Conservation (phyloP, 345 rosid species). For the Garcia nutans region DNA sequence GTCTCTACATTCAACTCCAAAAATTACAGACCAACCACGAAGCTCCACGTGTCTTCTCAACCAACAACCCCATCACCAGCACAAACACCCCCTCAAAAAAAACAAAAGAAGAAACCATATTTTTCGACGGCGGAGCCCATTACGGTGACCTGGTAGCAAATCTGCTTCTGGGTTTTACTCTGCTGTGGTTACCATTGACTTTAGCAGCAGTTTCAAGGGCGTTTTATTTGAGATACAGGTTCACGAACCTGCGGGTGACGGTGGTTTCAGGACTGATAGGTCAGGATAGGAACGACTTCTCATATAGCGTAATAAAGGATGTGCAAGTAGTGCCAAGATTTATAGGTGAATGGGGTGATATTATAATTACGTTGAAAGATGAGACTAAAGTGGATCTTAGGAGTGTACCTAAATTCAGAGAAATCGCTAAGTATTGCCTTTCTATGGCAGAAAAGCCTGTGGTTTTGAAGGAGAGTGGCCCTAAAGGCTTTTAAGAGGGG, state of each 20-base stretch:
- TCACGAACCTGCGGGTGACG: slow-evolving; percentile 87
- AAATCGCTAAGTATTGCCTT: slow-evolving; percentile 75
- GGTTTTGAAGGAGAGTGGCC: slow-evolving; percentile 48
- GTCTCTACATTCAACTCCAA: slow-evolving; percentile 20
- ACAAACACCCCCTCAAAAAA: slow-evolving; percentile 28
- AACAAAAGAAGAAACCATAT: slow-evolving; percentile 61
- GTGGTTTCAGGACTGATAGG: slow-evolving; percentile 86
- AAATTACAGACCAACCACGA: slow-evolving; percentile 33
- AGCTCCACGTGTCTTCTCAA: slow-evolving; percentile 50
- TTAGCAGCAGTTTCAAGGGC: slow-evolving; percentile 86
- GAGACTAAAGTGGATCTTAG: slow-evolving; percentile 82
- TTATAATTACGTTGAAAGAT: slow-evolving; percentile 69
- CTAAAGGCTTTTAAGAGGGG: slow-evolving; percentile 44
- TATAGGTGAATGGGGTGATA: slow-evolving; percentile 94
- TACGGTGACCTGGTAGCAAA: slow-evolving; percentile 87
- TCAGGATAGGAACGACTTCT: slow-evolving; percentile 82
- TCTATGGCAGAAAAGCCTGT: slow-evolving; percentile 67
- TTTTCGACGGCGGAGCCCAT: slow-evolving; percentile 92
- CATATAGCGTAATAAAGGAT: slow-evolving; percentile 82
- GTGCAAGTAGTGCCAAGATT: slow-evolving; percentile 92
- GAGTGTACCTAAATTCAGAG: slow-evolving; percentile 90
- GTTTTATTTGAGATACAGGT: slow-evolving; percentile 77
- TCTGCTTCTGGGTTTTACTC: slow-evolving; percentile 75
- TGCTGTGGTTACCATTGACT: slow-evolving; percentile 90
- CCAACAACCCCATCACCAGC: slow-evolving; percentile 42